A percentile compares a stretch with the other conserved stretches of the same genome.
These are phyloP conservation scores for Cutaneotrichosporon dermatis DNA, from an alignment of 1,284 basidiomycete species.

Conservation along the genomic window DNA sequence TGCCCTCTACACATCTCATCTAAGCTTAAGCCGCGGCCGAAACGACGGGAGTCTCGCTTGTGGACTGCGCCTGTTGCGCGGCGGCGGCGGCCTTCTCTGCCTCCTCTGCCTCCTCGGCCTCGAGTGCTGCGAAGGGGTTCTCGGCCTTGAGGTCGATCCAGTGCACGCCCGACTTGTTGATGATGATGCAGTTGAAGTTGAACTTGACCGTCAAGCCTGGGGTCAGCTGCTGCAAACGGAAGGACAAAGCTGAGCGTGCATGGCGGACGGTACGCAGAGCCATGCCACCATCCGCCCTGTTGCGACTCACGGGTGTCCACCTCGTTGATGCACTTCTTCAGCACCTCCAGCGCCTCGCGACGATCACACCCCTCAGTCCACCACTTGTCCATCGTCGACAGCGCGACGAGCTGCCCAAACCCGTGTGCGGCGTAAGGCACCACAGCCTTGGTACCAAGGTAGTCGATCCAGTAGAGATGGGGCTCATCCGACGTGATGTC, in stretches of 20 bases:
- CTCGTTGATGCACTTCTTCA: constrained; percentile 83
- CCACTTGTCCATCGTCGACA: constrained; percentile 86
- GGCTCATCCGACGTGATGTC: constrained; percentile 62
- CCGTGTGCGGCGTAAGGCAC: constrained; percentile 95
- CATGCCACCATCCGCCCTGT: neutral
- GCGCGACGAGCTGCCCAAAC: constrained; percentile 86
- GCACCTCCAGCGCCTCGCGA: constrained; percentile 76
- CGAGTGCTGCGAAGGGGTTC: constrained; percentile 37
- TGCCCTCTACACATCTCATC: constrained; percentile 7
- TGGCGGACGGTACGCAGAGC: too few relatives aligned
- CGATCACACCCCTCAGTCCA: constrained; percentile 46
- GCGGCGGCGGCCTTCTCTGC: constrained; percentile 18
- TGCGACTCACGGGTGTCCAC: constrained; percentile 64
- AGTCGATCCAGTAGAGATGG: constrained; percentile 54
- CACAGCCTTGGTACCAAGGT: constrained; percentile 21
- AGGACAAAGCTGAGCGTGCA: too few relatives aligned
- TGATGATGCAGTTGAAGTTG: constrained; percentile 81
- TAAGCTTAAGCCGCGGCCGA: constrained; percentile 5
- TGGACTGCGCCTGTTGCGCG: neutral
- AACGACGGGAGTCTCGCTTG: constrained; percentile 4
- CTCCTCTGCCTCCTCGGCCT: constrained; percentile 23
- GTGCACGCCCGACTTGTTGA: constrained; percentile 83
- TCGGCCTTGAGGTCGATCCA: constrained; percentile 56
- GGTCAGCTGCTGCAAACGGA: neutral
- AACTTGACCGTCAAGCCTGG: constrained; percentile 68